phyloP scores from a whole-genome alignment of 129 eudicot genomes.

The Arctium minus region DNA sequence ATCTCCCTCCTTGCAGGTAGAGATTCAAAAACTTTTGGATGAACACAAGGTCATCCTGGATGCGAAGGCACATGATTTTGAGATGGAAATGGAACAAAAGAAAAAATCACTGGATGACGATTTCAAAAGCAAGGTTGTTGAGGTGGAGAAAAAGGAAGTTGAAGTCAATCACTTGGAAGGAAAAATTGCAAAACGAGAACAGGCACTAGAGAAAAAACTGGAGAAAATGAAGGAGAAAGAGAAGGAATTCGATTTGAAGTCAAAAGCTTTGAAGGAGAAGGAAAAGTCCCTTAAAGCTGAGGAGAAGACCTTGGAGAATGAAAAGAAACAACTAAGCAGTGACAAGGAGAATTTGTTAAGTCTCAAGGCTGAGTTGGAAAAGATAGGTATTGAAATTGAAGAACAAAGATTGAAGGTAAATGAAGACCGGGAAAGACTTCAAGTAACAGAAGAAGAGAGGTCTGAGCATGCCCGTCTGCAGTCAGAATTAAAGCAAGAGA shows the following conservation, averaged over 20 bases:
- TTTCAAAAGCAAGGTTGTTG: conserved; percentile 55
- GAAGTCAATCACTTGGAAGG: conserved; percentile 76
- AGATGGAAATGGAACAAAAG: conserved; percentile 79
- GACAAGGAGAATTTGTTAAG: conserved; percentile 58
- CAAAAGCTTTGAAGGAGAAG: conserved; percentile 67
- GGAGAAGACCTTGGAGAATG: conserved; percentile 64
- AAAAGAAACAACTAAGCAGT: conserved; percentile 51
- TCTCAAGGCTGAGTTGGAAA: conserved; percentile 73
- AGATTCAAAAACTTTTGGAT: conserved; percentile 83
- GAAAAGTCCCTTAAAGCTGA: conserved; percentile 71
- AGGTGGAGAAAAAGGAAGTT: conserved; percentile 70
- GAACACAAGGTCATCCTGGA: conserved; percentile 69
- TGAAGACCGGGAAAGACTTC: conserved; percentile 64
- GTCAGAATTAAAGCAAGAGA: conserved; percentile 73
- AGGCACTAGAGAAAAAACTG: conserved; percentile 71
- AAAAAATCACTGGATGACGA: conserved; percentile 62
- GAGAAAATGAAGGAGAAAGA: conserved; percentile 86
- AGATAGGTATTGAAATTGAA: conserved; percentile 49
- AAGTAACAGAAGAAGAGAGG: conserved; percentile 83
- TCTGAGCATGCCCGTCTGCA: conserved; percentile 60
- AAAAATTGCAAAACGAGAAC: conserved; percentile 76
- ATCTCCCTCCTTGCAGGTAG: conserved; percentile 49
- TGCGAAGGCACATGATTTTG: conserved; percentile 59
- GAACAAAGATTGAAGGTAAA: conserved; percentile 39
- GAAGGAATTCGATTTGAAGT: conserved; percentile 52